Evolutionary conservation across 208 protist genomes (phyloP).

Genomic region (Phytomonas serpens): DNA sequence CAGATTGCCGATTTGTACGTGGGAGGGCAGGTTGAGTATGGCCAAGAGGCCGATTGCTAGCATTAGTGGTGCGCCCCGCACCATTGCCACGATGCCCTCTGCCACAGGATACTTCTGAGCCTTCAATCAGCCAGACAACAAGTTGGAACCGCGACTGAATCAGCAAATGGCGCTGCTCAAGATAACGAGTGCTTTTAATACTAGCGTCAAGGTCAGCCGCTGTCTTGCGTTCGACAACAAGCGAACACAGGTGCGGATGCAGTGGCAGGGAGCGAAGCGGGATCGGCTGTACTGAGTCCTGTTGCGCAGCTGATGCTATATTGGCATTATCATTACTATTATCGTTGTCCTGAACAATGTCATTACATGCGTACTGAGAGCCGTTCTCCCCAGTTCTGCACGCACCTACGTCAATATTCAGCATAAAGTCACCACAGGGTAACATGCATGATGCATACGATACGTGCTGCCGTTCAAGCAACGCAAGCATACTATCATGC

Average conservation of each 20-base stretch:
- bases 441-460: conserved; percentile 34
- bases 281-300: neutral
- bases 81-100: conserved; percentile 4
- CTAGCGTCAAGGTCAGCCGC: conserved; percentile 59
- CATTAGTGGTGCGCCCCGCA: neutral
- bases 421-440: conserved; percentile 66
- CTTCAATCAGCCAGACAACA: conserved; percentile 75
- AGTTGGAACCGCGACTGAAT: conserved; percentile 31
- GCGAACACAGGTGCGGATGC: conserved; percentile 24
- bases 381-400: neutral
- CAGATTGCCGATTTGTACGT: neutral
- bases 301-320: neutral
- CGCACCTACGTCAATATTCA: conserved; percentile 20
- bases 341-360: neutral
- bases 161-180: conserved; percentile 64
- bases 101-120: conserved; percentile 12
- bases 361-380: neutral
- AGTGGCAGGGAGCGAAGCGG: neutral
- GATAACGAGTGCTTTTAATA: conserved; percentile 52
- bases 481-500: conserved; percentile 37
- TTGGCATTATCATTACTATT: neutral
- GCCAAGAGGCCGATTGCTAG: neutral
- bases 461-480: conserved; percentile 27
- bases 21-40: neutral
- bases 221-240: conserved; percentile 81